Evolutionary conservation across 345 rosid genomes (phyloP), one percentile per base, ranked within the genome.

Genomic region (Citrus mangshanensis): DNA sequence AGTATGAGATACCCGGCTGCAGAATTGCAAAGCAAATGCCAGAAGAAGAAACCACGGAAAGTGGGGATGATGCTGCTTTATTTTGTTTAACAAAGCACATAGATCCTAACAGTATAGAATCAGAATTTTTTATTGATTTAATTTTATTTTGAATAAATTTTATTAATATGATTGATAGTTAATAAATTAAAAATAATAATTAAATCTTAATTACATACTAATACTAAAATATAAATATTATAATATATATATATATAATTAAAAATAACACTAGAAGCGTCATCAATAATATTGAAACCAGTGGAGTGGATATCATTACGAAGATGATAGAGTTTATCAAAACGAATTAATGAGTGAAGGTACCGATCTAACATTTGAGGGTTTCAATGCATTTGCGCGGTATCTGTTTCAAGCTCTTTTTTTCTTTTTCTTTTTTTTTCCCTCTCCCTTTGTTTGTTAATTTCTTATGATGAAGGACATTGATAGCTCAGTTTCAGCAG

Each of bases 301-400:
- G 2, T 28, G 28, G 28, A 60, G 3, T 67, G 63, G 32, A 37
- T 69, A 25, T 2, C 76, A 55, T 38, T 40, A 9, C 2, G 14
- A 38, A 1, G 46, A 59, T 34, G 34, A 40, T 74, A 63, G 67
- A 64, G 30, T n/a, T 40, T 22, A 9, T 56, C 49, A 46, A 12
- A 77, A 27, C 14, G 40, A 71, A 8, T 79, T 76, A 68, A 55
- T 34, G 42, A 37, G 21, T 54, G 49, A 80, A 72, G 82, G 81
- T 81, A 64, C 12, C 16, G 14, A 4, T 81, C 25, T 3, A 68
- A 7, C 5, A 12, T 34, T 38, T 30, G 32, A n/a, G n/a, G 30
- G 59, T 70, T 69, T 16, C 2, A 25, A 42, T 27, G 59, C 32
- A 46, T 0, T 7, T 46, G 40, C 9, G 46, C 46, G 3, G 9